Base-by-base conservation (phyloP, 495 filamentous ascomycete species). In the Acidiella bohemica region DNA sequence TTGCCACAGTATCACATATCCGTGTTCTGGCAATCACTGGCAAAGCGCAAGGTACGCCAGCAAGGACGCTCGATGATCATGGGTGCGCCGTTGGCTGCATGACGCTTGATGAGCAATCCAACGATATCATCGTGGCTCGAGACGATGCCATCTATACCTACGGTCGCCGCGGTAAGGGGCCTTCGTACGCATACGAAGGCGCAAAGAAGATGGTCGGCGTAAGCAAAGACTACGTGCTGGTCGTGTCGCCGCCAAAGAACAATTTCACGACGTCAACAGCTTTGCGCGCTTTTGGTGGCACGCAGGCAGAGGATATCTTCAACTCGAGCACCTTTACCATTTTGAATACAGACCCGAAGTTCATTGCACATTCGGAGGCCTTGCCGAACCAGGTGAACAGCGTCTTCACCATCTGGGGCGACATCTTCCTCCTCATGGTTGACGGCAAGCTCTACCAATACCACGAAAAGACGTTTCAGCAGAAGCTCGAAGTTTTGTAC, bases 121-220 rank as follows among this genome's bases (percentile, higher is more conserved):
- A 80, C 1, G 83, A 95, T 48, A 78, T 97, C 37, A 72, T 96
- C 14, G 80, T 96, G 18, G 90, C 76, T 2, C 68, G 90, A 31
- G 87, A 95, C 47, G 90, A 97, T 71, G 90, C 88, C 2, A 76
- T 97, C 41, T 93, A 94, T 62, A 84, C 79, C 36, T 97, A 96
- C 59, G 83, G 82, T 0, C 61, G 78, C 0, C 81, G 87, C 44
- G 92, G 90, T 4, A 72, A 85, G 32, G 84, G 85, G 0, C 77
- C 82, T 14, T 85, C 80, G 43, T 88, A 79, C 62, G 82, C 84
- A 2, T 95, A 85, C 52, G 90, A 97, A 54, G 81, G 83, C 7
- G 74, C 78, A 1, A 97, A 96, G 62, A 83, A 77, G 54, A 69
- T 85, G 35, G 75, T 95, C 34, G 70, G 70, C 19, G 72, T 81